Percentiles rank a stretch among this genome's conserved stretches.
These are phyloP conservation scores for Flueggea neowawraea DNA, from an alignment of 441 rosid species.

Conservation along the genomic window DNA sequence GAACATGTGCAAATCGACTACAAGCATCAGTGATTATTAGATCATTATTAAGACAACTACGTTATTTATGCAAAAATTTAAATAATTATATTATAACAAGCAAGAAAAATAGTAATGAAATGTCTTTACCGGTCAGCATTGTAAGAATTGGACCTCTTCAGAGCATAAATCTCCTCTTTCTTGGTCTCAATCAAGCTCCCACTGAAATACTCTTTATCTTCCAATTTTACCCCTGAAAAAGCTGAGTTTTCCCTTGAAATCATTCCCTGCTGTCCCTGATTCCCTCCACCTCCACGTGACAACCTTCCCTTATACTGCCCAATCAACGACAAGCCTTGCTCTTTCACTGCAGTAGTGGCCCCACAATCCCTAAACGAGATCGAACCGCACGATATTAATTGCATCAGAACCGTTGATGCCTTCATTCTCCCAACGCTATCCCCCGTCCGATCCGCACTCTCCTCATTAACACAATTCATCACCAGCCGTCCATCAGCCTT, in stretches of 20 bases:
- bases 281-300: conserved; percentile 45
- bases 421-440: conserved; percentile 55
- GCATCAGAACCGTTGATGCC: conserved; percentile 88
- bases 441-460: conserved; percentile 37
- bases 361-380: conserved; percentile 84
- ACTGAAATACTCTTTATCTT: conserved; percentile 86
- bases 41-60: too few relatives aligned
- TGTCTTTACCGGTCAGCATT: conserved; percentile 65
- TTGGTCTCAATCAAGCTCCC: conserved; percentile 92
- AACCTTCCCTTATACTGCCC: conserved; percentile 44
- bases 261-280: conserved; percentile 11
- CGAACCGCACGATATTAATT: conserved; percentile 86
- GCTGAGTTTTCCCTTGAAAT: conserved; percentile 32
- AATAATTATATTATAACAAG: background rate
- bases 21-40: too few relatives aligned
- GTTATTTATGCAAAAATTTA: too few relatives aligned
- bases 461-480: conserved; percentile 27
- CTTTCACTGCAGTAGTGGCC: conserved; percentile 45
- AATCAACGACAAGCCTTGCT: conserved; percentile 62
- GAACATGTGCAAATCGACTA: background rate
- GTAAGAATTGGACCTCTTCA: conserved; percentile 85
- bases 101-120: background rate
- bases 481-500: conserved; percentile 73
- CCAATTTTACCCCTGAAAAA: conserved; percentile 52
- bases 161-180: conserved; percentile 44